Evolutionary conservation across 2,329 filamentous ascomycete genomes (phyloP), one percentile per base, ranked within the genome.

Genomic region (Cercospora citrullina): DNA sequence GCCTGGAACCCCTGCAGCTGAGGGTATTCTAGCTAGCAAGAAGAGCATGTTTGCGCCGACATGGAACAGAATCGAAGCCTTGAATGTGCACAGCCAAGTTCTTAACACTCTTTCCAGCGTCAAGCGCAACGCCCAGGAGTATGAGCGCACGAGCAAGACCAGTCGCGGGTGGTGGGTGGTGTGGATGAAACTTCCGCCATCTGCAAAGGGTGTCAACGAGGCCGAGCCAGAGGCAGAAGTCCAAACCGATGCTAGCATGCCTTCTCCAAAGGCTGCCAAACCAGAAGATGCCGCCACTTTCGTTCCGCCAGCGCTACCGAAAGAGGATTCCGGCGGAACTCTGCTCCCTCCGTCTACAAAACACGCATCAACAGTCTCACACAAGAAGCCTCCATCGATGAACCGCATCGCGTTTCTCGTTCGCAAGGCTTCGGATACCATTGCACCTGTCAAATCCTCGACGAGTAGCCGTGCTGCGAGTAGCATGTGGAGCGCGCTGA

Each of bases 81-180:
- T 90, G 39, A 87, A 87, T 72, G 85, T 89, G 5, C 87, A 90
- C 75, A 83, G 83, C 8, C 86, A 87, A 65, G 84, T 90, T 48
- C 77, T 90, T 28, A 84, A 84, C 66, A 88, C 85, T 0, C 81
- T 87, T 61, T 75, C 78, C n/a, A 82, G 83, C 66, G 87, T 87
- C 1, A 81, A 84, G 2, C 77, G 77, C 23, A 78, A 78, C 1
- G 71, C 76, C 1, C 76, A 79, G 8, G 87, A 89, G 69, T 80
- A 86, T 6, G 88, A 90, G 73, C 81, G 86, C 33, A 89, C 86
- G 0, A 86, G 85, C 76, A 90, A 89, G 77, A 89, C 87, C 0
- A 84, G 79, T 53, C 83, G 87, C n/a, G 86, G 86, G 6, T 90
- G 87, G 87, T 90, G 88, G 88, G 82, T 90, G 2, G 84, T 89